phyloP scores from a whole-genome alignment of 2,329 filamentous ascomycete genomes.

The Fusarium newnesense region DNA sequence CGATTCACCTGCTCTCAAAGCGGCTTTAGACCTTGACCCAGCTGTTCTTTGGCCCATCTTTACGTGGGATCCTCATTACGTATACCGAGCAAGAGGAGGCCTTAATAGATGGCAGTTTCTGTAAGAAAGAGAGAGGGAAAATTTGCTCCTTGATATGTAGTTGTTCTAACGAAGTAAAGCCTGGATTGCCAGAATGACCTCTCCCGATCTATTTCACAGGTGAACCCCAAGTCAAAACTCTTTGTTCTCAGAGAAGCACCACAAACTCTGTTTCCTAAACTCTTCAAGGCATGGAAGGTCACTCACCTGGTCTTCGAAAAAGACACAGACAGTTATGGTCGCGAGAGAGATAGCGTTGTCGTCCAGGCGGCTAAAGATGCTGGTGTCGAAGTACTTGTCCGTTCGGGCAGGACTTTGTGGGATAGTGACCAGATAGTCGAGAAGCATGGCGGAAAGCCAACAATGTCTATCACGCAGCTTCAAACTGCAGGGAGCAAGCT shows the following conservation, averaged over 20 bases:
- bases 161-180: conserved; percentile 48
- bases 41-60: conserved; percentile 78
- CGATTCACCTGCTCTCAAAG: conserved; percentile 78
- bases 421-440: conserved; percentile 77
- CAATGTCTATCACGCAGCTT: conserved; percentile 78
- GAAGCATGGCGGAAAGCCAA: conserved; percentile 74
- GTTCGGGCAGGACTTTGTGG: conserved; percentile 75
- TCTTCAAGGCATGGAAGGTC: conserved; percentile 78
- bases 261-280: conserved; percentile 75
- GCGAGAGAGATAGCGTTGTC: conserved; percentile 70
- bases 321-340: conserved; percentile 79
- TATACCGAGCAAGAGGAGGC: conserved; percentile 76
- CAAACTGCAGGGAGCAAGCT: conserved; percentile 71
- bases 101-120: conserved; percentile 81
- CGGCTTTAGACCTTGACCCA: conserved; percentile 76
- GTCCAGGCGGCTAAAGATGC: conserved; percentile 68
- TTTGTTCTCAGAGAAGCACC: conserved; percentile 78
- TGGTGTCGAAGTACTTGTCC: conserved; percentile 74
- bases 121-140: conserved; percentile 46
- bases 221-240: conserved; percentile 78
- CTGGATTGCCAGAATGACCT: conserved; percentile 80
- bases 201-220: conserved; percentile 70
- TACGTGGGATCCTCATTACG: conserved; percentile 85
- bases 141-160: neutral
- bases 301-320: conserved; percentile 83